Base-by-base conservation (phyloP, 805 yeast species). In the Wickerhamomyces ciferrii region DNA sequence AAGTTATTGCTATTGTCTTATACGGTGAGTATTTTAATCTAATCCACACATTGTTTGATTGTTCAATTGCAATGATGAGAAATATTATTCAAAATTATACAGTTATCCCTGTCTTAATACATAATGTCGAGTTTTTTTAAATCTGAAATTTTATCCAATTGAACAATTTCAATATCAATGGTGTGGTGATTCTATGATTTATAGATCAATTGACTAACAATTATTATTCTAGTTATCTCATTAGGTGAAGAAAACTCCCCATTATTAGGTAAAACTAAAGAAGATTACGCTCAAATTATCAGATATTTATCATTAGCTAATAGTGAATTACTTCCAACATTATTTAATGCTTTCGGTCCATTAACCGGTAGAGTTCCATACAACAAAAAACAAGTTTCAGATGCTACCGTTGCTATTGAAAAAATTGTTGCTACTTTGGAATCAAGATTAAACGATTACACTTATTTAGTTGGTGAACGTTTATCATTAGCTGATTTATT, bases 71-170 rank as follows among this genome's bases (percentile, higher is more conserved):
- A 62, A 65, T 81, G 87, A 82, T 82, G 87, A 82, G 70, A 74
- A 63, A 67, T 62, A 68, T 70, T 68, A 64, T 62, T 60, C 35
- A 40, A 46, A 60, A 66, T 70, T 70, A 71, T 65, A 83, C 88
- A 83, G 88, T 83, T 83, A 83, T 83, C 88, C 88, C 88, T 83
- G 88, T 83, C 88, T 83, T 82, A 83, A 83, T 66, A 80, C 53
- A 80, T 64, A 62, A 76, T 83, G 87, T 82, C 87, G 87, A 83
- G 84, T 73, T 67, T 68, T 53, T 67, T 54, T 8, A 49, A 72
- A 54, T 75, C 84, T 79, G 84, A 80, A 65, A 63, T 19, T 19
- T n/a, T n/a, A n/a, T n/a, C 27, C 34, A 39, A 39, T 39, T 18
- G 21, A 39, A 13, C 15, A 5, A 15, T n/a, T 7, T 10, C 17